Evolutionary conservation across 2,329 filamentous ascomycete genomes (phyloP).

Genomic region (Aureobasidium sp.): DNA sequence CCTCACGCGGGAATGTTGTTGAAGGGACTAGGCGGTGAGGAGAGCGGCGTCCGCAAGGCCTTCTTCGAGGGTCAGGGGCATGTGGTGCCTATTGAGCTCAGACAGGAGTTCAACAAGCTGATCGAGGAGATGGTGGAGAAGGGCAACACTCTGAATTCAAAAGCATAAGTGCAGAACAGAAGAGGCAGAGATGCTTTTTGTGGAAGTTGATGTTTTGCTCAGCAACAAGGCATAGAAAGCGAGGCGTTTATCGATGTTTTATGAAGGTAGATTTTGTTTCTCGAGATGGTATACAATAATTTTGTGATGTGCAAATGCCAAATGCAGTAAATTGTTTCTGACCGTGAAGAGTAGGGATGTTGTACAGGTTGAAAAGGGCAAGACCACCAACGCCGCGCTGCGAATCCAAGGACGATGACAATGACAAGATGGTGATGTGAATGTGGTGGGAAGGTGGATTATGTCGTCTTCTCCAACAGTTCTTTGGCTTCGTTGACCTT

Average conservation of each 20-base stretch:
- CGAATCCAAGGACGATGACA: constrained; percentile 1
- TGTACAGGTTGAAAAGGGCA: neutral
- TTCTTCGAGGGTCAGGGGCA: constrained; percentile 70
- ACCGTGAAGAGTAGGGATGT: constrained; percentile 3
- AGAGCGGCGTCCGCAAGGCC: constrained; percentile 45
- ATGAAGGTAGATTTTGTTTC: neutral
- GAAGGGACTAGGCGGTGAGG: constrained; percentile 54
- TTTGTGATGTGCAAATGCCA: neutral
- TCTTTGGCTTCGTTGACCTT: constrained; percentile 99
- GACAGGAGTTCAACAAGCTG: constrained; percentile 59
- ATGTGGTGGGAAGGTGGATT: neutral
- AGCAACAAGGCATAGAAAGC: constrained; percentile 12
- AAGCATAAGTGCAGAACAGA: constrained; percentile 30
- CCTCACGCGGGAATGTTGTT: constrained; percentile 64
- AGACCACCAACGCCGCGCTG: constrained; percentile 9
- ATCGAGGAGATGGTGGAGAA: constrained; percentile 53
- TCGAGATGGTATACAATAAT: neutral
- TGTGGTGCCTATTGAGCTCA: constrained; percentile 64
- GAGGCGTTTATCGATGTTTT: neutral
- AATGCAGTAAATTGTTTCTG: neutral
- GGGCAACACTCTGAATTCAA: constrained; percentile 30
- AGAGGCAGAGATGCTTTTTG: neutral
- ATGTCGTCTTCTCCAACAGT: constrained; percentile 66
- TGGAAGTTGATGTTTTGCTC: neutral
- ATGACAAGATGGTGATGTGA: neutral